phyloP scores from a whole-genome alignment of 208 protist species.

The Trypanosoma boissoni region DNA sequence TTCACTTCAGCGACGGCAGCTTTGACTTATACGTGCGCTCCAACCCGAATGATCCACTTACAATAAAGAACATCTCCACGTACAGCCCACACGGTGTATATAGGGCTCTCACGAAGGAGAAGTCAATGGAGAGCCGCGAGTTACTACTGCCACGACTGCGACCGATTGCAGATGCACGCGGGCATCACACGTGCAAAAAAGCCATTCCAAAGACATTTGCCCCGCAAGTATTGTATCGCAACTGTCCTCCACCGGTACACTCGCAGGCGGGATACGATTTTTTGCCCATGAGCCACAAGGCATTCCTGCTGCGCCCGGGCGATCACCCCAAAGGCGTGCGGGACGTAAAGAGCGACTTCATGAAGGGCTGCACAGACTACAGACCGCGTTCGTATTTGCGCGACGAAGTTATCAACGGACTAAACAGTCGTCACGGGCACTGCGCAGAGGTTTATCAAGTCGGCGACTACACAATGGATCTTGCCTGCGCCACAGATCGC shows the following conservation, averaged over 20 bases:
- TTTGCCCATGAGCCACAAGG: conserved; percentile 74
- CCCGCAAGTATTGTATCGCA: conserved; percentile 69
- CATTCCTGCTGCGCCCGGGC: conserved; percentile 57
- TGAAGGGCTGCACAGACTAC: conserved; percentile 69
- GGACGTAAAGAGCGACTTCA: conserved; percentile 71
- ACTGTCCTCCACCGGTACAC: conserved; percentile 71
- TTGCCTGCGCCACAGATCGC: conserved; percentile 40
- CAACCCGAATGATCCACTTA: conserved; percentile 39
- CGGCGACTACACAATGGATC: conserved; percentile 85
- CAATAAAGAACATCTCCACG: conserved; percentile 42
- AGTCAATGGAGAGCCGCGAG: conserved; percentile 27
- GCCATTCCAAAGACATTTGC: conserved; percentile 62
- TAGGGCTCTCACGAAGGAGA: conserved; percentile 40
- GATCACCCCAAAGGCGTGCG: conserved; percentile 62
- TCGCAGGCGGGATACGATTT: conserved; percentile 85
- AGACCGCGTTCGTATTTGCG: conserved; percentile 73
- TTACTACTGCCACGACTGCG: conserved; percentile 53
- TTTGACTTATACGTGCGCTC: conserved; percentile 67
- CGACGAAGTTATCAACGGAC: conserved; percentile 21
- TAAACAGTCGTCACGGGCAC: conserved; percentile 77
- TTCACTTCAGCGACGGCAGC: conserved; percentile 73
- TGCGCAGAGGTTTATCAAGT: conserved; percentile 85
- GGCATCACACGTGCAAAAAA: conserved; percentile 53
- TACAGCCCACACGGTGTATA: conserved; percentile 77
- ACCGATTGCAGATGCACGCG: conserved; percentile 48